Evolutionary conservation across 345 rosid genomes (phyloP).

Genomic region (Moricandia moricandioides): DNA sequence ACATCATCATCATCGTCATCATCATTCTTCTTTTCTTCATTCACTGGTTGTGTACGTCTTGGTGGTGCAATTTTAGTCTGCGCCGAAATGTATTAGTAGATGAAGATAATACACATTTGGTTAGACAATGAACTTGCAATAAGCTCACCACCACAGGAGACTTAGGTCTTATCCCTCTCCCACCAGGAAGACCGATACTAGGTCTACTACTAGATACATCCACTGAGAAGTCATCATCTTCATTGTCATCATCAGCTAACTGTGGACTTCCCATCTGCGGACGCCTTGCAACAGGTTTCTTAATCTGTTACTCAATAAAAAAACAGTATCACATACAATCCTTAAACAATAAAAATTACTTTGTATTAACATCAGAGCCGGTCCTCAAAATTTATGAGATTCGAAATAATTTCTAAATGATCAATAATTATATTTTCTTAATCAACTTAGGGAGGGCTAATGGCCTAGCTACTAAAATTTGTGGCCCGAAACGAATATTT

Average conservation of each 20-base stretch:
- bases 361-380: too few species aligned
- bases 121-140: neutral
- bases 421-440: too few species aligned
- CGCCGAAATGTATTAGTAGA: neutral
- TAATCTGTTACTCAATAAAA: conserved; percentile 12
- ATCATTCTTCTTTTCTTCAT: conserved; percentile 40
- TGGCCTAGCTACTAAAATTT: too few species aligned
- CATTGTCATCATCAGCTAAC: conserved; percentile 44
- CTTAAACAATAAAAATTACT: neutral
- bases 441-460: too few species aligned
- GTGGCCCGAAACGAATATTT: too few species aligned
- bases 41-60: conserved; percentile 36
- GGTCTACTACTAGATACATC: conserved; percentile 35
- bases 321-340: neutral
- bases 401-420: too few species aligned
- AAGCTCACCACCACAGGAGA: conserved; percentile 42
- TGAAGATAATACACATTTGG: neutral
- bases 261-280: conserved; percentile 32
- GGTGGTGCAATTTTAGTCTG: conserved; percentile 44
- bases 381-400: too few species aligned
- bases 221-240: conserved; percentile 39
- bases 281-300: conserved; percentile 37
- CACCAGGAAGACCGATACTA: conserved; percentile 50
- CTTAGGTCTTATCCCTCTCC: conserved; percentile 40
- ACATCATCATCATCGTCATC: conserved; percentile 31